Evolutionary conservation across 441 rosid genomes (phyloP), one percentile per base, ranked within the genome.

Genomic region (Populus trichocarpa): DNA sequence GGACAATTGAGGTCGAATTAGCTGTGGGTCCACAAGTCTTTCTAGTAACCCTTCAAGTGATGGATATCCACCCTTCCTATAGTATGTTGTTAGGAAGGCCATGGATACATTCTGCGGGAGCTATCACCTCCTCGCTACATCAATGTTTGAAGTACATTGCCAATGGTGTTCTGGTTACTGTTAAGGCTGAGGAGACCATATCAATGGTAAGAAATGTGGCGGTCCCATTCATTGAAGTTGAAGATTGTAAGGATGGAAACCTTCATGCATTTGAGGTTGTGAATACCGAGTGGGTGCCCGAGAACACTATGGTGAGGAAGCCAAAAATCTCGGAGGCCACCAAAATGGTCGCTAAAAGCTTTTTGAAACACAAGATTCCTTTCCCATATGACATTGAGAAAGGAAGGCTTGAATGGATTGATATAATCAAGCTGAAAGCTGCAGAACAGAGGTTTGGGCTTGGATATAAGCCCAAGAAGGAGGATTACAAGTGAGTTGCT

Each of bases 371-470:
- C 0, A 2, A 16, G 59, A 16, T 16, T 16, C n/a, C 8, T 50
- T 4, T 0, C n/a, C 57, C 0, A 1, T 5, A 13, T 50, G 7
- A 4, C 0, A 14, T 14, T 0, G 0, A 14, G 2, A 50, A 14
- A 50, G 2, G 57, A 1, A 50, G 2, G 0, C 1, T 14, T 14
- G 20, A 16, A 1, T 16, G 5, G 53, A 46, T 46, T 4, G 2
- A 4, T 4, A 0, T 46, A 46, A 46, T 4, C 0, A 46, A 13
- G 6, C 0, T 46, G 18, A 46, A 46, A 13, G 53, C 0, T 0
- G 0, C 1, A 3, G 53, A 13, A 0, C 18, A 46, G 0, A 46
- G 53, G 18, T 46, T 46, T 13, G 18, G 53, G 5, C 6, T 46
- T 1, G 59, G n/a, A 0, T 16, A 50, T 50, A 50, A 50, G 0